Base-by-base conservation (phyloP, 768 basidiomycete species). In the Boletus reticuloceps region DNA sequence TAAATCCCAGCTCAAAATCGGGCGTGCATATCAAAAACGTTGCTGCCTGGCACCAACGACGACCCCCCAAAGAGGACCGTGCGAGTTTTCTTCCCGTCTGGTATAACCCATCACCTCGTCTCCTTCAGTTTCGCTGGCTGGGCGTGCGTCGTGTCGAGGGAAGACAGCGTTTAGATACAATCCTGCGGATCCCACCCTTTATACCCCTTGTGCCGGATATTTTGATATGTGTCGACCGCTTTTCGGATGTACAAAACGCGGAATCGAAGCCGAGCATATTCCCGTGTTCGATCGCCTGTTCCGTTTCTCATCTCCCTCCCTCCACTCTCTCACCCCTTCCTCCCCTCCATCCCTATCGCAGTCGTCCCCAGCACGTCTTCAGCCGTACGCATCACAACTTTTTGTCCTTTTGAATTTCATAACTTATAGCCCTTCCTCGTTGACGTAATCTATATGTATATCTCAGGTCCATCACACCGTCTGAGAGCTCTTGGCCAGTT, bases 21-120 rank as follows among this genome's bases (percentile, higher is more conserved):
- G 64, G 61, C 58, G 65, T 69, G 57, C 59, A 67, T 69, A 68
- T 68, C 67, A 68, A 68, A 68, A 69, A 68, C 67, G 64, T 44
- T 62, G 64, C 47, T 55, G 59, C 55, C 43, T 47, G 54, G 40
- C 50, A 44, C 43, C 38, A 22, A 44, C 47, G 58, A 56, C 37
- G 16, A 39, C 38, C 56, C 56, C 58, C 60, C 58, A 53, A 55
- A 54, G 20, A 12, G 17, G 47, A 51, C 59, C 68, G 68, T 69
- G 68, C 9, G 68, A 69, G 32, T 62, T 65, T 69, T 55, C 41
- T 62, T 47, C 65, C 63, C 40, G 42, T 56, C 54, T 67, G 8
- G 56, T 53, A 22, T 11, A 14, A n/a, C 37, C 1, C 50, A 40
- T 42, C 47, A 6, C 1, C 29, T 6, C 20, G 12, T 25, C 34